Conservation (phyloP, 2,329 filamentous ascomycete genomes). For the Phoma sp. region DNA sequence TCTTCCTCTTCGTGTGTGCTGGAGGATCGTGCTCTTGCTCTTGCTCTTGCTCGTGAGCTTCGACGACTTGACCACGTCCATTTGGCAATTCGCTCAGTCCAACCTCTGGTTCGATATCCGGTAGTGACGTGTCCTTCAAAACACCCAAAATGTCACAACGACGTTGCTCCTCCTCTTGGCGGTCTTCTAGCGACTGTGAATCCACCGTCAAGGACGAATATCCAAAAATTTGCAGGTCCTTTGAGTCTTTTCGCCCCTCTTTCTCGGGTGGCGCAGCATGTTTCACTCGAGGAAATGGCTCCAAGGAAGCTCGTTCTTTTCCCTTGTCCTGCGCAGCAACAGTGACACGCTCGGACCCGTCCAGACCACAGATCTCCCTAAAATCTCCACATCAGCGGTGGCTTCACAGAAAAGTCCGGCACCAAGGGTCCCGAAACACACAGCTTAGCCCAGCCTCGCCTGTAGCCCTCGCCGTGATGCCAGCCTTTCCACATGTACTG, state of each 20-base stretch:
- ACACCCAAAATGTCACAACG: background rate
- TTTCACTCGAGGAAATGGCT: background rate
- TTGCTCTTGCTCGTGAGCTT: background rate
- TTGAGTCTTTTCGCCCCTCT: background rate
- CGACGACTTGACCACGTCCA: background rate
- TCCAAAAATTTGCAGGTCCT: background rate
- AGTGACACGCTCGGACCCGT: background rate
- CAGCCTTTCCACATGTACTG: slow-evolving; percentile 15
- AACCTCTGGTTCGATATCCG: background rate
- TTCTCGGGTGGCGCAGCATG: background rate
- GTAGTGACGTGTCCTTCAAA: background rate
- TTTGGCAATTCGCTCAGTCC: background rate
- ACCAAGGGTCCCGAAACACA: background rate
- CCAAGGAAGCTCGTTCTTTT: background rate
- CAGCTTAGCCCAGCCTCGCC: slow-evolving; percentile 13
- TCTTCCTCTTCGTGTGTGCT: background rate
- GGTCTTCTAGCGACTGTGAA: background rate
- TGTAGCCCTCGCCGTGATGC: slow-evolving; percentile 6
- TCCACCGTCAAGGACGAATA: background rate
- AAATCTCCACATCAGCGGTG: background rate
- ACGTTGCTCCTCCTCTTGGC: background rate
- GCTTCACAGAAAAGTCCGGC: background rate
- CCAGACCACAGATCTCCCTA: background rate
- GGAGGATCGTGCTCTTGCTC: background rate
- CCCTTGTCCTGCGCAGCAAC: background rate